These are phyloP conservation scores for Mycosphaerelloides madeirae DNA, from an alignment of 2,329 filamentous ascomycete genomes.

Conservation along the genomic window DNA sequence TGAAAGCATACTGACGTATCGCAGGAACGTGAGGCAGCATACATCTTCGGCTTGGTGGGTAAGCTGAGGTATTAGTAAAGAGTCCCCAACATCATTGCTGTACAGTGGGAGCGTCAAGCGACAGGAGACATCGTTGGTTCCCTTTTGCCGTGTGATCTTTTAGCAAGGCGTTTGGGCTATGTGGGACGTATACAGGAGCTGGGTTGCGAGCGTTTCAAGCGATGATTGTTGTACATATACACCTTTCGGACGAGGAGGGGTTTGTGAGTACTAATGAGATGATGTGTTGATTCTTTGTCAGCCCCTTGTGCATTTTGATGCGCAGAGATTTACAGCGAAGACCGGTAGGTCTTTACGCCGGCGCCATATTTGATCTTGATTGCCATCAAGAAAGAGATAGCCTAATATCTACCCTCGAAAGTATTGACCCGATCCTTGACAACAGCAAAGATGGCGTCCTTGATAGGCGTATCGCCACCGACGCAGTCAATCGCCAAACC, in stretches of 20 bases:
- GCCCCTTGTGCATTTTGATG: too few relatives aligned
- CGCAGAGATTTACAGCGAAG: too few relatives aligned
- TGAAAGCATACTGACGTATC: neutral
- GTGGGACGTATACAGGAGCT: neutral
- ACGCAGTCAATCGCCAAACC: slow-evolving; percentile 44
- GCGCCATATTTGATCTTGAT: too few relatives aligned
- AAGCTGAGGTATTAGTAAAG: slow-evolving; percentile 43
- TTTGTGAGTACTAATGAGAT: too few relatives aligned
- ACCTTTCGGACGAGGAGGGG: too few relatives aligned
- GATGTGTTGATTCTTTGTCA: too few relatives aligned
- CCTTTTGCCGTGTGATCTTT: neutral
- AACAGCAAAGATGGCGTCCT: slow-evolving; percentile 38
- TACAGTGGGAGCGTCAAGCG: slow-evolving; percentile 1
- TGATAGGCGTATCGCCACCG: slow-evolving; percentile 37
- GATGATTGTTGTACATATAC: too few relatives aligned
- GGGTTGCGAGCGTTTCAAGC: too few relatives aligned
- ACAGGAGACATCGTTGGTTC: too few relatives aligned
- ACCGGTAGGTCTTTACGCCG: too few relatives aligned
- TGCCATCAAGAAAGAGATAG: too few relatives aligned
- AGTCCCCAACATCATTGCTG: neutral
- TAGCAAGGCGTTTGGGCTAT: slow-evolving; percentile 1
- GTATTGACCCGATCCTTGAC: slow-evolving; percentile 34
- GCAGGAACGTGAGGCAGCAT: slow-evolving; percentile 47
- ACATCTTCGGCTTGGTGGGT: slow-evolving; percentile 46
- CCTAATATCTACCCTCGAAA: slow-evolving; percentile 33